Evolutionary conservation across 1,284 basidiomycete species (phyloP), one percentile per base, ranked within the genome.

Genomic region (Leccinum angustisporum): DNA sequence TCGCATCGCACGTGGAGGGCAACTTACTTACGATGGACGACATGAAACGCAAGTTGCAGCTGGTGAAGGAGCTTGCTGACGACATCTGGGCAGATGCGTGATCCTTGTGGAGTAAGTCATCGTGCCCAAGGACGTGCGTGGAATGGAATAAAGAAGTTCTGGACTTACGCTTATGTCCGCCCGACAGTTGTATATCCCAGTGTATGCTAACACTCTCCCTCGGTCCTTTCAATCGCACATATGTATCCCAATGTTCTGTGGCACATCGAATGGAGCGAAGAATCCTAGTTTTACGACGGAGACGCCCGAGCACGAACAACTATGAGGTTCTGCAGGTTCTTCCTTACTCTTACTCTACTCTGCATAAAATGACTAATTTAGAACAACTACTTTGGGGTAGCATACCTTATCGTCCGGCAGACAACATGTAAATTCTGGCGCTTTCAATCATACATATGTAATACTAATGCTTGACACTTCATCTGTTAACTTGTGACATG

Each of bases 1-100:
- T 91, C 69, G 86, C 87, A 21, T 86, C 83, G 55, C 50, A 52
- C 27, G 27, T n/a, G 16, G 27, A 30, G 14, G 50, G 50, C 4
- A 52, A 52, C 16, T 27, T 13, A 13, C 50, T 72, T 21, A 13
- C 18, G 1, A 34, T 51, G 1, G 54, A 59, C 1, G 70, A 71
- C 52, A 74, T 73, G 70, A 68, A 64, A 48, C 46, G 40, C n/a
- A 71, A 71, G 46, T 31, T 71, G 48, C 50, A 61, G 52, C 62
- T 71, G 31, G 69, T 74, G 38, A 73, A 62, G 58, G 65, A 69
- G 1, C 48, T 73, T 11, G 70, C 70, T 11, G 10, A 16, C 6
- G 63, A 63, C 40, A 68, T 71, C 54, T 74, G 70, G 70, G 25
- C 34, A 21, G 70, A 71, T 9, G 69, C 63, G 9, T 73, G 55